Conservation (phyloP, 164 flowering plant genomes). For the Stephania japonica region DNA sequence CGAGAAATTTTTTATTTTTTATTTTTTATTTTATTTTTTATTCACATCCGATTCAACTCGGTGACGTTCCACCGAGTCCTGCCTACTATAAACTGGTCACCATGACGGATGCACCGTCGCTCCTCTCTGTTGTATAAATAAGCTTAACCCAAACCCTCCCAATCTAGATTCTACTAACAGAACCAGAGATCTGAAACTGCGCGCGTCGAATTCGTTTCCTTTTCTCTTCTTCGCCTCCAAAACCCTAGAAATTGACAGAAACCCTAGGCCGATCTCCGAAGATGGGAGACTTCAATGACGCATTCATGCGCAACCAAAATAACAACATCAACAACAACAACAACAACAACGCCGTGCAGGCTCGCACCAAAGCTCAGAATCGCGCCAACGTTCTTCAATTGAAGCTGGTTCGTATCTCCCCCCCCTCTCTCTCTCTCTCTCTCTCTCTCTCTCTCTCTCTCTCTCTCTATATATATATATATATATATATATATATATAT, state of each 20-base stretch:
- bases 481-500: no score
- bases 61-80: not conserved
- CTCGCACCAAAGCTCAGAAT: constrained; percentile 77
- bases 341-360: constrained; percentile 87
- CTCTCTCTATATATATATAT: no score
- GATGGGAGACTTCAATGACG: constrained; percentile 78
- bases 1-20: no score
- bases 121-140: not conserved
- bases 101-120: not conserved
- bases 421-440: not conserved
- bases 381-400: constrained; percentile 84
- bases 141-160: constrained; percentile 1
- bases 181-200: not conserved
- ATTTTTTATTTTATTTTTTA: no score
- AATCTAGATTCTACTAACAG: not conserved
- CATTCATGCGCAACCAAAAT: constrained; percentile 76
- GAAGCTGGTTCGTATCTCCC: constrained; percentile 46
- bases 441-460: not conserved
- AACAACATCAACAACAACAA: constrained; percentile 33
- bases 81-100: not conserved
- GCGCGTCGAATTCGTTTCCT: constrained; percentile 2
- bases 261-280: constrained; percentile 25
- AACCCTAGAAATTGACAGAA: constrained; percentile 10
- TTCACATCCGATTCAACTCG: not conserved
- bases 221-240: not conserved